These are phyloP conservation scores for Russula lepida DNA, from an alignment of 768 basidiomycete genomes.

Conservation along the genomic window DNA sequence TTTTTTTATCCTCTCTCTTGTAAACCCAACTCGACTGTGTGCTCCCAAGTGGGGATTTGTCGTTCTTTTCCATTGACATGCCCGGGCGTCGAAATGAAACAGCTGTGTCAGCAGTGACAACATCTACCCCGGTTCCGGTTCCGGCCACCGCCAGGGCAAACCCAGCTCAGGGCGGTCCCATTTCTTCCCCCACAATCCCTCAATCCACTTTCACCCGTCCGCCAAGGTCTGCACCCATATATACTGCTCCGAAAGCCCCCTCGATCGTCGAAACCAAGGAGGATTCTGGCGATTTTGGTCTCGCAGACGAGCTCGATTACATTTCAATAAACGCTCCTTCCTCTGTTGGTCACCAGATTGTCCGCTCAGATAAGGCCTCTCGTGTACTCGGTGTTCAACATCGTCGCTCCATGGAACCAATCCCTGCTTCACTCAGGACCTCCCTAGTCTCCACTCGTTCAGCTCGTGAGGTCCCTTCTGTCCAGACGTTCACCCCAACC, in stretches of 20 bases:
- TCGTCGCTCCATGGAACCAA: constrained; percentile 75
- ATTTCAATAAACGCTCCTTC: constrained; percentile 41
- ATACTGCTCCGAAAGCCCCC: neutral
- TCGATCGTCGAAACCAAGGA: constrained; percentile 9
- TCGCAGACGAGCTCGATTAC: constrained; percentile 70
- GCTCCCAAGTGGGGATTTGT: neutral
- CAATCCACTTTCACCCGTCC: neutral
- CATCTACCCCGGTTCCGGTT: neutral
- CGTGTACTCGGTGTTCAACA: constrained; percentile 70
- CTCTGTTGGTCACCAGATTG: constrained; percentile 27
- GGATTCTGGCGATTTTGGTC: constrained; percentile 31
- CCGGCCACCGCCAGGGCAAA: neutral
- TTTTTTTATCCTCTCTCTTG: neutral
- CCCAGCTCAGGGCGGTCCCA: neutral
- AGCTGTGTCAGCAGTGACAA: neutral
- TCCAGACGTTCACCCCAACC: constrained; percentile 57
- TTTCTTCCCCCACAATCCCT: neutral
- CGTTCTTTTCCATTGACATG: neutral
- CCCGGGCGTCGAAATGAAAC: neutral
- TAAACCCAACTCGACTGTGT: neutral
- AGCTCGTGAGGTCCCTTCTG: constrained; percentile 45
- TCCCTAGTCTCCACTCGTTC: constrained; percentile 75
- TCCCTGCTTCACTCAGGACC: constrained; percentile 66
- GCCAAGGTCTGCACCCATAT: neutral
- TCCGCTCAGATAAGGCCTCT: constrained; percentile 65